Evolutionary conservation across 2,329 filamentous ascomycete species (phyloP).

Genomic region (Ophiosphaerella narmari): DNA sequence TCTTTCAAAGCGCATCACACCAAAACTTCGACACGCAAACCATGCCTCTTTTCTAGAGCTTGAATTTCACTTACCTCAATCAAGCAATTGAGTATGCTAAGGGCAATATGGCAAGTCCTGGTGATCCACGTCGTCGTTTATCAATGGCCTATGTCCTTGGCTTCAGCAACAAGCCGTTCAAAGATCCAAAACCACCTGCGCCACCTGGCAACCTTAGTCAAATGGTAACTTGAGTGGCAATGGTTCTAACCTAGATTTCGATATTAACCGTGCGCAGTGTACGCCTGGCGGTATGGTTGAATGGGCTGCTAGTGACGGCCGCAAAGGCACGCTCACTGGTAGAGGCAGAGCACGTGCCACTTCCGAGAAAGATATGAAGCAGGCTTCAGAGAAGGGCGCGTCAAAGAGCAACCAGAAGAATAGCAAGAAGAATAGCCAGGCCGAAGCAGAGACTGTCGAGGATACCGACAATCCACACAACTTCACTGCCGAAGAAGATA

Average conservation of each 20-base stretch:
- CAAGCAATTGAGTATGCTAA: not conserved
- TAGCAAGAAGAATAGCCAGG: conserved; percentile 3
- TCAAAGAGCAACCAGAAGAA: conserved; percentile 5
- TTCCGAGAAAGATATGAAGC: conserved; percentile 15
- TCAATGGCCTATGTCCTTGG: conserved; percentile 37
- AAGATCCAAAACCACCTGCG: conserved; percentile 16
- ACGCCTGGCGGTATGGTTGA: conserved; percentile 35
- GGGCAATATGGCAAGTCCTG: conserved; percentile 18
- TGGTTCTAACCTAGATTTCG: accelerated
- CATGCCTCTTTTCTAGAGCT: too few species aligned
- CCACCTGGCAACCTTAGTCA: conserved; percentile 12
- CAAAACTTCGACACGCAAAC: too few species aligned
- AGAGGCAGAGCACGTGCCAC: conserved; percentile 20
- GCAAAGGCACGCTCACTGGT: conserved; percentile 30
- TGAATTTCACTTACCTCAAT: too few species aligned
- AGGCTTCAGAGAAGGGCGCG: conserved; percentile 9
- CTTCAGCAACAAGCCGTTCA: conserved; percentile 37
- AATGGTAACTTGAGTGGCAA: conserved; percentile 11
- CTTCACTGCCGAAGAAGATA: conserved; percentile 49
- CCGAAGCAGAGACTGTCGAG: not conserved
- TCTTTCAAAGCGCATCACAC: too few species aligned
- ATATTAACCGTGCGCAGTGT: conserved; percentile 13
- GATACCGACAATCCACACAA: conserved; percentile 2
- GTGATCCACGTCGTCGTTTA: conserved; percentile 16
- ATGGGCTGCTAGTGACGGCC: conserved; percentile 42